These are phyloP conservation scores for Musa balbisiana DNA, from an alignment of 202 grass and related monocot genomes.

Conservation along the genomic window DNA sequence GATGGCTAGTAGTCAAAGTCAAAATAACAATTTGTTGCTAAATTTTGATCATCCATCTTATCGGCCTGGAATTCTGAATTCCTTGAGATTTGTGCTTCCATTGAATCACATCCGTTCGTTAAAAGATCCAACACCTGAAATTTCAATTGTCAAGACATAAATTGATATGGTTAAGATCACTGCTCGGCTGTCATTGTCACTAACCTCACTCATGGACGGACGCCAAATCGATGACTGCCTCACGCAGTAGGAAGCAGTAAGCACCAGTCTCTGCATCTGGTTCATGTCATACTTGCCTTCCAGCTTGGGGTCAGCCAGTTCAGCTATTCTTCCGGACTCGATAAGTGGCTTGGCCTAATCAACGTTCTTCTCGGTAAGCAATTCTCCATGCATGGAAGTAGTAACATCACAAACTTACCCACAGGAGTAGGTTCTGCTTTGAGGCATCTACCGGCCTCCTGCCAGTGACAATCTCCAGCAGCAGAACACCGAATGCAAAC, in stretches of 20 bases:
- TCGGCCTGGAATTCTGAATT: slow-evolving; percentile 53
- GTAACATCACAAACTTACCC: slow-evolving; percentile 34
- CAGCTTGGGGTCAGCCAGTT: slow-evolving; percentile 67
- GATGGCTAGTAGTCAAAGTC: slow-evolving; percentile 32
- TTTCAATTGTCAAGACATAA: neutral
- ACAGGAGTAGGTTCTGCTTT: slow-evolving; percentile 69
- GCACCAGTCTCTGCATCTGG: slow-evolving; percentile 61
- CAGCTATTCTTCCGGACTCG: slow-evolving; percentile 62
- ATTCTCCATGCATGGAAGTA: neutral
- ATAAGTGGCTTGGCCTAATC: slow-evolving; percentile 75
- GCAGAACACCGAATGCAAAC: slow-evolving; percentile 73
- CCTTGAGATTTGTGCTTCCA: slow-evolving; percentile 64
- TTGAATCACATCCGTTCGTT: slow-evolving; percentile 38
- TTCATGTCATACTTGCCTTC: slow-evolving; percentile 49
- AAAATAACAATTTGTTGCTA: slow-evolving; percentile 45
- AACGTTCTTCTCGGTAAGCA: neutral
- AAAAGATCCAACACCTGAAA: slow-evolving; percentile 60
- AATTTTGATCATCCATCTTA: slow-evolving; percentile 54
- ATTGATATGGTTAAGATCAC: neutral
- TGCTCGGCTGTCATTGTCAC: too few species aligned
- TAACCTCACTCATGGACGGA: slow-evolving; percentile 70
- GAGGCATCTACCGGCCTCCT: slow-evolving; percentile 84
- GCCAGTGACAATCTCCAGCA: slow-evolving; percentile 70
- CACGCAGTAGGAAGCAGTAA: slow-evolving; percentile 57
- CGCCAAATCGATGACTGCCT: slow-evolving; percentile 72